Evolutionary conservation across 306 rosid species (phyloP).

Genomic region (Corylus americana): DNA sequence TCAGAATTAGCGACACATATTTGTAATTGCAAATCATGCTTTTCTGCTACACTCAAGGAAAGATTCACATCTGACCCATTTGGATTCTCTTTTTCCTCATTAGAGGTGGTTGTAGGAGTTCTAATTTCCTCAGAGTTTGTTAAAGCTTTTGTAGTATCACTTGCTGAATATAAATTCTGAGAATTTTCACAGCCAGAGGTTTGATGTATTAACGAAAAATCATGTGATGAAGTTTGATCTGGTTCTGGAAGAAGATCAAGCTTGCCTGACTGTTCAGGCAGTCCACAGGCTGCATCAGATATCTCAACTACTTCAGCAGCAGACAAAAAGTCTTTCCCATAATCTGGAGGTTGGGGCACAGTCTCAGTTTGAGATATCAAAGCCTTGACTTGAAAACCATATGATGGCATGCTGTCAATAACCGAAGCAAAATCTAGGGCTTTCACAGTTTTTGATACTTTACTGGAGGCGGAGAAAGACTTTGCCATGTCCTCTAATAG

Average conservation of each 20-base stretch:
- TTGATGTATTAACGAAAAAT: conserved; percentile 20
- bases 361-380: conserved; percentile 38
- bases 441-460: conserved; percentile 53
- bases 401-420: conserved; percentile 54
- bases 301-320: conserved; percentile 29
- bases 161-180: conserved; percentile 16
- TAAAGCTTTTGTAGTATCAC: conserved; percentile 24
- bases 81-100: conserved; percentile 21
- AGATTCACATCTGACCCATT: conserved; percentile 23
- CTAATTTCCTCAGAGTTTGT: conserved; percentile 25
- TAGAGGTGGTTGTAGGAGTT: conserved; percentile 18
- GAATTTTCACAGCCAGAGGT: conserved; percentile 19
- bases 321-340: conserved; percentile 18
- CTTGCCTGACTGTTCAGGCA: conserved; percentile 26
- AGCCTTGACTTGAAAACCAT: conserved; percentile 67
- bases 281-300: conserved; percentile 28
- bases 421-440: conserved; percentile 65
- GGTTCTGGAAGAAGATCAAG: conserved; percentile 31
- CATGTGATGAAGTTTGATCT: conserved; percentile 30
- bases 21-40: conserved; percentile 25
- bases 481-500: conserved; percentile 62
- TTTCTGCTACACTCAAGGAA: conserved; percentile 25
- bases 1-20: conserved; percentile 19
- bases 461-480: conserved; percentile 47
- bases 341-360: conserved; percentile 27